phyloP scores from a whole-genome alignment of 495 filamentous ascomycete genomes.

The Neurospora tetrasperma region DNA sequence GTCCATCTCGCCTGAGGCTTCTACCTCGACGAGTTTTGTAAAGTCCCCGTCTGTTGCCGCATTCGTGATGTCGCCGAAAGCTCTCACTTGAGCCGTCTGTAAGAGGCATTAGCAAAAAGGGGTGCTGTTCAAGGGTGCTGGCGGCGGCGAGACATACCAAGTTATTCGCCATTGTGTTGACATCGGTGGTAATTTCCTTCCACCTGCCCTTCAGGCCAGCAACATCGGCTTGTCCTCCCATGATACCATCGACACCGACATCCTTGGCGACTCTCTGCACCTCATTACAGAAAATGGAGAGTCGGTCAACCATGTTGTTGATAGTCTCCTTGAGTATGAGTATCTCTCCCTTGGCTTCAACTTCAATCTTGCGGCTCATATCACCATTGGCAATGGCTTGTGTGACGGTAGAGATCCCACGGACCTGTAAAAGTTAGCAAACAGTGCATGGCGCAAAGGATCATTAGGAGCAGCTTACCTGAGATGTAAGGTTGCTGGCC shows the following conservation, averaged over 20 bases:
- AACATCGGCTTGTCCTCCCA: constrained; percentile 96
- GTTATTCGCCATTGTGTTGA: constrained; percentile 98
- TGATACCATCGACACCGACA: constrained; percentile 96
- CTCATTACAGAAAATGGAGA: constrained; percentile 95
- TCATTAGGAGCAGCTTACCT: constrained; percentile 28
- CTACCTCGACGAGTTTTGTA: constrained; percentile 93
- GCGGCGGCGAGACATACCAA: constrained; percentile 35
- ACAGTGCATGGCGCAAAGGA: not conserved
- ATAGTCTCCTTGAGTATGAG: constrained; percentile 91
- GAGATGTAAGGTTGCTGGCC: constrained; percentile 90
- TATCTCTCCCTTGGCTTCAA: constrained; percentile 92
- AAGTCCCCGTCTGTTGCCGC: constrained; percentile 96
- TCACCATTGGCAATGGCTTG: constrained; percentile 91
- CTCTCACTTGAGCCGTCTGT: constrained; percentile 87
- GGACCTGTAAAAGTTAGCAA: constrained; percentile 42
- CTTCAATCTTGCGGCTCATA: constrained; percentile 92
- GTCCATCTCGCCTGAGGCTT: constrained; percentile 98
- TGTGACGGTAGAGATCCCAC: constrained; percentile 92
- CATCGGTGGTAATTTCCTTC: constrained; percentile 97
- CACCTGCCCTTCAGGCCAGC: constrained; percentile 88
- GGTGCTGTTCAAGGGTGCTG: not conserved
- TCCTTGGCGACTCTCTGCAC: constrained; percentile 94
- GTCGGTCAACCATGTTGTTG: constrained; percentile 96
- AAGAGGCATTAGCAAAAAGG: constrained; percentile 6
- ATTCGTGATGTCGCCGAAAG: constrained; percentile 96